Evolutionary conservation across 331 rosid species (phyloP).

Genomic region (Quercus lobata): DNA sequence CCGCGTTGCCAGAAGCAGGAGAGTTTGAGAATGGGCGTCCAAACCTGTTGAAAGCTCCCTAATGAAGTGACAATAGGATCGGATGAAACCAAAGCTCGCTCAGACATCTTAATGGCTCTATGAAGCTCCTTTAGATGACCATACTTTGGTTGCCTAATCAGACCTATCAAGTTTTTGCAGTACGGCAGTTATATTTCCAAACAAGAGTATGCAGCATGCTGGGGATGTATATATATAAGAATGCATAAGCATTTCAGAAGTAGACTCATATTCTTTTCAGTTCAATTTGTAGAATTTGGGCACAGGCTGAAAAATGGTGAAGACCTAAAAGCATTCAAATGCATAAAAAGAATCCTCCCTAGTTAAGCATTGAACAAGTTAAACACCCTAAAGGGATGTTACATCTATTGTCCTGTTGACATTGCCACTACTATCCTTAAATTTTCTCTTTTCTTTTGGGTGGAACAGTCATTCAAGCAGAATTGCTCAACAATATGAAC

Average conservation of each 20-base stretch:
- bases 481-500: not conserved
- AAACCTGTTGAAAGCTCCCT: slow-evolving; percentile 87
- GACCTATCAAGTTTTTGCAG: slow-evolving; percentile 44
- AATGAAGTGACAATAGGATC: slow-evolving; percentile 84
- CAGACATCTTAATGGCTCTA: slow-evolving; percentile 73
- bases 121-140: slow-evolving; percentile 99
- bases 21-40: slow-evolving; percentile 4
- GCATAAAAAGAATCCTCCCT: not conserved
- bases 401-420: not conserved
- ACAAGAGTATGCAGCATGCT: not conserved
- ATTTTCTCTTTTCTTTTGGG: not conserved
- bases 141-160: slow-evolving; percentile 88
- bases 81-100: slow-evolving; percentile 72
- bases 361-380: not conserved
- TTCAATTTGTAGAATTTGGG: not conserved
- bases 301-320: not conserved
- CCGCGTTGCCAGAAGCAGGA: not conserved
- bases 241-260: slow-evolving; percentile 4
- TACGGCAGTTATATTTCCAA: not conserved
- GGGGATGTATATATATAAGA: not conserved
- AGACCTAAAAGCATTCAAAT: not conserved
- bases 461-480: not conserved
- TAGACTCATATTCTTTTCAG: not conserved
- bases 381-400: not conserved
- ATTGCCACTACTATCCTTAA: not conserved